Evolutionary conservation across 2,329 filamentous ascomycete genomes (phyloP).

Genomic region (Mollisia scopiformis): DNA sequence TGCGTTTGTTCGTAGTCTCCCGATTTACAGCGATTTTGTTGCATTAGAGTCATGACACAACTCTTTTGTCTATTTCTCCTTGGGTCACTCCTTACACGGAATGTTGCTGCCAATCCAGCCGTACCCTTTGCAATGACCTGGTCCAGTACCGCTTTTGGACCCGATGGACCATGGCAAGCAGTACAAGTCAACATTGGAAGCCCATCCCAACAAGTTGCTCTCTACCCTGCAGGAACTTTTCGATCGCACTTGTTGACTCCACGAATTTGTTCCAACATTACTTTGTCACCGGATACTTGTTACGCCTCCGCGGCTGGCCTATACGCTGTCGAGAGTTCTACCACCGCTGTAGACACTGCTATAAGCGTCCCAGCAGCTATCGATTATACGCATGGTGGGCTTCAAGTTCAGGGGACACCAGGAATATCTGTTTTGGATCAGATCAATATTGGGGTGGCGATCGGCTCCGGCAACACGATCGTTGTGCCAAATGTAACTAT

Average conservation of each 20-base stretch:
- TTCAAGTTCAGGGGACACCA: conserved; percentile 8
- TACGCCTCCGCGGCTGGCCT: conserved; percentile 8
- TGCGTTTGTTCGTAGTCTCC: background rate
- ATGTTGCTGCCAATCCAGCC: background rate
- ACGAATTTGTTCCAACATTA: conserved; percentile 14
- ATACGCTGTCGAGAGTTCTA: conserved; percentile 6
- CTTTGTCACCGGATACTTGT: conserved; percentile 5
- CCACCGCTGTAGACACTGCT: background rate
- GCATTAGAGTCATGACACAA: background rate
- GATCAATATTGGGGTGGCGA: conserved; percentile 2
- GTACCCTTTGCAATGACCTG: background rate
- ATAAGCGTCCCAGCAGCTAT: conserved; percentile 4
- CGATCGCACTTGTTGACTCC: conserved; percentile 15
- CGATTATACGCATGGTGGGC: conserved; percentile 11
- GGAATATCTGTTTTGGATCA: conserved; percentile 11
- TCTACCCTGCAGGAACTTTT: conserved; percentile 22
- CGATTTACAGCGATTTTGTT: background rate
- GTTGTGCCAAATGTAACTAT: conserved; percentile 10
- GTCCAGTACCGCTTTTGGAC: conserved; percentile 22
- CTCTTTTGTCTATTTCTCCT: conserved; percentile 2
- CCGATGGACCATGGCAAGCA: conserved; percentile 28
- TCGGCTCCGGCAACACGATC: background rate
- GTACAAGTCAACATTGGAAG: conserved; percentile 21
- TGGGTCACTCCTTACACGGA: conserved; percentile 1
- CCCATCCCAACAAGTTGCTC: conserved; percentile 12